Evolutionary conservation across 2,329 filamentous ascomycete species (phyloP).

Genomic region (Cordyceps tenuipes): DNA sequence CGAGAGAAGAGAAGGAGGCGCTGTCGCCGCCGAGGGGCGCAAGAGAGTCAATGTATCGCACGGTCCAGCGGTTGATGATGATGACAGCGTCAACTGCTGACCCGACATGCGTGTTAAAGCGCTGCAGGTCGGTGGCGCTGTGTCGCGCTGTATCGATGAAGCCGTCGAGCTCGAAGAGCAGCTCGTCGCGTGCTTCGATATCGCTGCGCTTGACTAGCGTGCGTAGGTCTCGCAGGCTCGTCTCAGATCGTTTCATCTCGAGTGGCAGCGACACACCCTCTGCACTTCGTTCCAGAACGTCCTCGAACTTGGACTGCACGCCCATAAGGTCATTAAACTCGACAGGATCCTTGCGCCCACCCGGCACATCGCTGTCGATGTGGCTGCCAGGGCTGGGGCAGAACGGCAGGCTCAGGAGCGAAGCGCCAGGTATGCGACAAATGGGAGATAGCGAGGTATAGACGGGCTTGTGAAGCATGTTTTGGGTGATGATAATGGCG

Average conservation of each 20-base stretch:
- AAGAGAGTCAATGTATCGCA: conserved; percentile 58
- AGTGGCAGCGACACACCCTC: conserved; percentile 60
- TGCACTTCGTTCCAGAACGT: conserved; percentile 60
- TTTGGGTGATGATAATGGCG: conserved; percentile 49
- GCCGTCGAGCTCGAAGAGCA: conserved; percentile 66
- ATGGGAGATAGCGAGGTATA: conserved; percentile 57
- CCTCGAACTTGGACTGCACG: conserved; percentile 68
- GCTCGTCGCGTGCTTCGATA: conserved; percentile 58
- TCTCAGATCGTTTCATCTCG: conserved; percentile 72
- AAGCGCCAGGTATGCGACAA: conserved; percentile 59
- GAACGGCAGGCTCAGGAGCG: conserved; percentile 54
- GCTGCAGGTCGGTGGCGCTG: conserved; percentile 58
- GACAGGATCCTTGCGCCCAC: conserved; percentile 28
- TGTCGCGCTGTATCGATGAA: conserved; percentile 63
- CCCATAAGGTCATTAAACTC: conserved; percentile 70
- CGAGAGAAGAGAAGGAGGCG: conserved; percentile 25
- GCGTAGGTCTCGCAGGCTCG: conserved; percentile 64
- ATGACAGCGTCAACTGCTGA: conserved; percentile 67
- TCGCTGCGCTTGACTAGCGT: conserved; percentile 63
- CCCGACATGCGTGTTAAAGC: conserved; percentile 70
- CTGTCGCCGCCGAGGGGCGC: conserved; percentile 25
- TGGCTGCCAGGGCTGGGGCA: conserved; percentile 35
- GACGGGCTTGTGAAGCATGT: conserved; percentile 53
- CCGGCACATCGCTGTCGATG: conserved; percentile 11
- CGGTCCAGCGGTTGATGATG: conserved; percentile 67